Conservation (phyloP, 2,329 filamentous ascomycete species). For the Botrytis fabae region DNA sequence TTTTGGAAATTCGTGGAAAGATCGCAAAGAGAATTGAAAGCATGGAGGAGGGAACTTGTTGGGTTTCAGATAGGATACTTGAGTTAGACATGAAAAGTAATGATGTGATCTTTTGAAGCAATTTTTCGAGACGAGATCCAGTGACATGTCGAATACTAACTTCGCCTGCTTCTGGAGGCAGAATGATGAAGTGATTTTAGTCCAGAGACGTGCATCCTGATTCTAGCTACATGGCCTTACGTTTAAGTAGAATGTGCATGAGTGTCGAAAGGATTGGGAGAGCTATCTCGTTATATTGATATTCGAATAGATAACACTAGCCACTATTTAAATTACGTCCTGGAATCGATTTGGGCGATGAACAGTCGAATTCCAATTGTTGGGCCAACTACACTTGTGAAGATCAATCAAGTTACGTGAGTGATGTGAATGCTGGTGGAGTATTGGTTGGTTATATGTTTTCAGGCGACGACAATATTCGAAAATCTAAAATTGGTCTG, state of each 20-base stretch:
- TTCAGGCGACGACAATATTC: neutral
- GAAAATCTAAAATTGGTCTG: conserved; percentile 1
- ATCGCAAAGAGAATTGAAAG: too few relatives aligned
- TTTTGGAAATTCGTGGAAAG: neutral
- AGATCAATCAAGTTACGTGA: neutral
- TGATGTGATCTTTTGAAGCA: neutral
- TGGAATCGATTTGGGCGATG: neutral
- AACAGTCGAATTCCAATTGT: too few relatives aligned
- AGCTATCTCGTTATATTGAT: neutral
- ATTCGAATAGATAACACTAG: neutral
- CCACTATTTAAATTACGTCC: neutral
- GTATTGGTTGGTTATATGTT: neutral
- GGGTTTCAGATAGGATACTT: neutral
- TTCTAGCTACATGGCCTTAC: neutral
- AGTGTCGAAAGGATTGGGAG: neutral
- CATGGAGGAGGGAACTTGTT: neutral
- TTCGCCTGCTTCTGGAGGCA: too few relatives aligned
- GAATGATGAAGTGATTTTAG: neutral
- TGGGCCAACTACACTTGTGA: neutral
- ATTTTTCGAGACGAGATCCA: neutral
- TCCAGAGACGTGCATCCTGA: neutral
- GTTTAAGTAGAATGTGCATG: neutral
- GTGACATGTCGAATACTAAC: neutral
- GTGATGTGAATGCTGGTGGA: neutral
- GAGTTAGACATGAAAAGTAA: neutral